Evolutionary conservation across 805 yeast genomes (phyloP), one percentile per base, ranked within the genome.

Genomic region (Priceomyces haplophilus): DNA sequence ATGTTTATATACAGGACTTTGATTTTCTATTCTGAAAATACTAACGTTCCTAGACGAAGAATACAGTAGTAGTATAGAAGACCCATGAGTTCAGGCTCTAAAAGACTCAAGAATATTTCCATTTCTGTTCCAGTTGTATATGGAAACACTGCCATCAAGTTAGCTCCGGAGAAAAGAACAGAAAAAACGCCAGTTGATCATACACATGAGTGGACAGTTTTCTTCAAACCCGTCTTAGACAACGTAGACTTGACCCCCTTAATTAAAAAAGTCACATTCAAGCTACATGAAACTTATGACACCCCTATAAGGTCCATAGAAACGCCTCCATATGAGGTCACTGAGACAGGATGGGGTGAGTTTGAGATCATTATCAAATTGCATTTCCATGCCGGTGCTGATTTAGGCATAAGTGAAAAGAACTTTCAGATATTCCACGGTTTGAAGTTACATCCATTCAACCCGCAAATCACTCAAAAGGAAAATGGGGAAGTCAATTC

Each of bases 271-370:
- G 98, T 93, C 1, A 91, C 90, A 0, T 93, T 91, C 72, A 93
- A 93, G 59, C 71, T 93, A 17, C 99, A 93, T 62, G 99, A 93
- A 50, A 93, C 99, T 0, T 93, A 91, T 55, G 84, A 83, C 16
- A 87, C 83, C 53, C 79, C 97, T 1, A 80, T 88, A n/a, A 71
- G 99, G 42, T 76, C 93, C 1, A 74, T 91, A 12, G 98, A 93
- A 48, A 60, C 72, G 23, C 97, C 98, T 1, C 99, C 99, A 0
- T 93, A 85, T 55, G 95, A 89, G 61, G 88, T 93, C 21, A 85
- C 96, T 1, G 99, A 93, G 58, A 87, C 98, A 0, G 99, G 99
- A 0, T 93, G 99, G 99, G 99, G 99, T 51, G 99, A 93, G 62
- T 93, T 93, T 64, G 99, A 93, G 57, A 85, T 93, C 47, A 79